Conservation (phyloP, 257 asterid species). For the Gentiana straminea region DNA sequence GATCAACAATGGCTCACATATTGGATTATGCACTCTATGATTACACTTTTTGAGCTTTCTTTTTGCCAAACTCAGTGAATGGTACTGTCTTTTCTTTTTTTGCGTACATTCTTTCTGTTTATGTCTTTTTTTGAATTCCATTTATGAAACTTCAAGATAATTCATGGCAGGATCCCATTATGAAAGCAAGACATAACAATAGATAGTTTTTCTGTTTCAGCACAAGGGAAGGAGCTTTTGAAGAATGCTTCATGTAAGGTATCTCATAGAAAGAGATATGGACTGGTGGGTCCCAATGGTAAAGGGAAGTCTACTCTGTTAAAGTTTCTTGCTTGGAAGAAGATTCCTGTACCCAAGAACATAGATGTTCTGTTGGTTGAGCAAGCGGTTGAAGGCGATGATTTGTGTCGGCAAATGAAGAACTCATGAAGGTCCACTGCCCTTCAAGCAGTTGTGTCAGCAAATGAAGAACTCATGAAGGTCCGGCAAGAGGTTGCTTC, state of each 20-base stretch:
- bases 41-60: no score
- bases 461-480: slow-evolving; percentile 21
- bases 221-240: slow-evolving; percentile 22
- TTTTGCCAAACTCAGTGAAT: no score
- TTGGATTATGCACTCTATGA: no score
- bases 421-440: slow-evolving; percentile 8
- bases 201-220: slow-evolving; percentile 15
- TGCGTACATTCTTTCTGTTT: no score
- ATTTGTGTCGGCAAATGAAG: slow-evolving; percentile 11
- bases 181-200: slow-evolving; percentile 1
- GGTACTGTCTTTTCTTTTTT: no score
- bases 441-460: slow-evolving; percentile 44
- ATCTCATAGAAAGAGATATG: slow-evolving; percentile 23
- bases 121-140: no score
- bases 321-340: slow-evolving; percentile 57
- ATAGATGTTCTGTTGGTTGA: slow-evolving; percentile 58
- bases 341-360: slow-evolving; percentile 52
- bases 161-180: no score
- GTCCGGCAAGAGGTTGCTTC: slow-evolving; percentile 22
- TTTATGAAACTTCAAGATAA: no score
- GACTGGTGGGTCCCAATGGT: slow-evolving; percentile 25
- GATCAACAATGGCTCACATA: no score
- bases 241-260: slow-evolving; percentile 20
- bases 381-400: slow-evolving; percentile 54
- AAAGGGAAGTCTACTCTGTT: slow-evolving; percentile 26